Evolutionary conservation across 441 rosid genomes (phyloP), one percentile per base, ranked within the genome.

Genomic region (Populus hybrid): DNA sequence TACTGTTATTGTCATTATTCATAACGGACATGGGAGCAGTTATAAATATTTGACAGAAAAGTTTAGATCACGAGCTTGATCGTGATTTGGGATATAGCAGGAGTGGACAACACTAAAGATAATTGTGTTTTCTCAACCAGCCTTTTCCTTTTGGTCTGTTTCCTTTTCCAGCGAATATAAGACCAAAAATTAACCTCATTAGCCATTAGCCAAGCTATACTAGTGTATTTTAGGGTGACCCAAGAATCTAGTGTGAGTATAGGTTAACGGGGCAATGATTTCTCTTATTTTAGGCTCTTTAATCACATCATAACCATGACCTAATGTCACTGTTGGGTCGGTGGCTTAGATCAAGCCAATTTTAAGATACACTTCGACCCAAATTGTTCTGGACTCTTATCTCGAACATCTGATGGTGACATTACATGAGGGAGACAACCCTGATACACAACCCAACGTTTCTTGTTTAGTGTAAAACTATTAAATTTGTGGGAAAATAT

Each of bases 101-200:
- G 28, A 26, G 65, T 26, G 64, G 68, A 35, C 38, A 61, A 2
- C 14, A 38, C 71, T 16, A 32, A 81, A 36, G 72, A 80, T 75
- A 61, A 66, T 67, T n/a, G 6, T 72, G 61, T 71, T 59, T 46
- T 32, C 35, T 53, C 5, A 23, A 26, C 71, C 0, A 18, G 14
- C 79, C 67, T 81, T 82, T 83, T 68, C 81, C 75, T 79, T 74
- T 79, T 76, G 82, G 75, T 23, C 21, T 69, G 65, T 65, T 3
- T 32, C 61, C 42, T 65, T 71, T 77, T 77, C 75, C 75, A 77
- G 70, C 79, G 35, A 40, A 26, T 46, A 12, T 40, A 36, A 28
- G 21, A 19, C 75, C 79, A 71, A 63, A 77, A 71, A 36, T 35
- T 30, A 36, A 70, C 5, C 57, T 5, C 57, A 14, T 4, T 14